Evolutionary conservation across 2,329 filamentous ascomycete species (phyloP).

Genomic region (Penicillium sp.): DNA sequence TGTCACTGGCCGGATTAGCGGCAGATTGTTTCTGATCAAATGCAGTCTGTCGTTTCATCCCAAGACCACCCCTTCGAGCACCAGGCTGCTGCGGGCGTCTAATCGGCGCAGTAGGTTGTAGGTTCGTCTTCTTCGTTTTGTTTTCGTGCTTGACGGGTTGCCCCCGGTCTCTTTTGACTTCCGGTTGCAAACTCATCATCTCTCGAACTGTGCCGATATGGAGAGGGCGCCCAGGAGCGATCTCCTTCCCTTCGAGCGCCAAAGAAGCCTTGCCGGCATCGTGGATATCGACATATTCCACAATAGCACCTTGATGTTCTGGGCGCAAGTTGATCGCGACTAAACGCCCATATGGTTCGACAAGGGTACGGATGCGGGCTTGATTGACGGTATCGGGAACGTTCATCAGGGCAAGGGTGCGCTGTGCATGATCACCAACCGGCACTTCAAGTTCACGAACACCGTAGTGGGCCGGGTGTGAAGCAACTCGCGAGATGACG

Average conservation of each 20-base stretch:
- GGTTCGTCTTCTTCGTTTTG: constrained; percentile 28
- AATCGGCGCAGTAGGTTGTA: constrained; percentile 36
- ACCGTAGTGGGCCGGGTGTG: constrained; percentile 36
- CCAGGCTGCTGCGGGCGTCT: constrained; percentile 47
- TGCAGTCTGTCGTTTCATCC: constrained; percentile 44
- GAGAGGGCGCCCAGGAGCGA: constrained; percentile 41
- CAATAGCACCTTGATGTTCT: constrained; percentile 76
- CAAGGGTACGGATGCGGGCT: constrained; percentile 70
- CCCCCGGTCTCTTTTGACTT: constrained; percentile 36
- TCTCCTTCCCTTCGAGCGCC: constrained; percentile 47
- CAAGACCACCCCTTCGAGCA: constrained; percentile 44
- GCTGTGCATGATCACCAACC: constrained; percentile 51
- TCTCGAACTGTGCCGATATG: constrained; percentile 52
- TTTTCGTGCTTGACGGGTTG: constrained; percentile 37
- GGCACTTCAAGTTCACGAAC: constrained; percentile 41
- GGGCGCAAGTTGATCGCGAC: constrained; percentile 76
- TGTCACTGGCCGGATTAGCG: constrained; percentile 6
- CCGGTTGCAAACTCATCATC: constrained; percentile 43
- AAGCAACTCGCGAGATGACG: constrained; percentile 42
- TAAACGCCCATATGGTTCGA: constrained; percentile 67
- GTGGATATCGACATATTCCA: constrained; percentile 72
- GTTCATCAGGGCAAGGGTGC: constrained; percentile 78
- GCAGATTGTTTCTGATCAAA: constrained; percentile 6
- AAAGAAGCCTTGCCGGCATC: constrained; percentile 62
- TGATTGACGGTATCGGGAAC: constrained; percentile 92